phyloP scores from a whole-genome alignment of 805 yeast species.

The Pichia eremophila region DNA sequence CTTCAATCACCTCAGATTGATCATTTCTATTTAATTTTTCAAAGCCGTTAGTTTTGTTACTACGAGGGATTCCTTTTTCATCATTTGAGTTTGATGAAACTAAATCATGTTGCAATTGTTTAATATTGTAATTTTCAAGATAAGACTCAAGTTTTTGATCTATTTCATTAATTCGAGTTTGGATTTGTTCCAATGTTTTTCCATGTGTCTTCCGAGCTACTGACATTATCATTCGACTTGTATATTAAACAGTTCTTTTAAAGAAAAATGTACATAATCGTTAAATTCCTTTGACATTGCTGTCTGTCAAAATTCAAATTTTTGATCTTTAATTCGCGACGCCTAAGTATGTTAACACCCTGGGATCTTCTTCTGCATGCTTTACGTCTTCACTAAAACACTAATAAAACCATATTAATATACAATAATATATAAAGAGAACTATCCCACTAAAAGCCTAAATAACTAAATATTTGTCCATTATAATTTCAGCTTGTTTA shows the following conservation, averaged over 20 bases:
- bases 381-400: no score
- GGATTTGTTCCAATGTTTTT: not conserved
- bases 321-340: no score
- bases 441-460: constrained; percentile 15
- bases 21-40: constrained; percentile 2
- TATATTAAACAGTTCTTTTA: no score
- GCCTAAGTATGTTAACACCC: no score
- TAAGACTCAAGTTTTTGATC: constrained; percentile 6
- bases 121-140: constrained; percentile 5
- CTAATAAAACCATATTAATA: not conserved
- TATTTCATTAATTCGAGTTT: not conserved
- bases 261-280: no score
- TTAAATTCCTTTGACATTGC: no score
- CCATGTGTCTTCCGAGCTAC: not conserved
- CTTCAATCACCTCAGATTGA: constrained; percentile 19
- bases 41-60: not conserved
- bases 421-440: not conserved
- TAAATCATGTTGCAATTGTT: constrained; percentile 2
- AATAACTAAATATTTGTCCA: constrained; percentile 49
- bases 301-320: no score
- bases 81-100: not conserved
- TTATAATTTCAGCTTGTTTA: constrained; percentile 49
- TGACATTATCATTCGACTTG: no score
- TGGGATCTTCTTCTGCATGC: no score
- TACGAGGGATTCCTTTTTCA: no score